Evolutionary conservation across 2,329 filamentous ascomycete genomes (phyloP), one percentile per base, ranked within the genome.

Genomic region (Nemania bipapillata): DNA sequence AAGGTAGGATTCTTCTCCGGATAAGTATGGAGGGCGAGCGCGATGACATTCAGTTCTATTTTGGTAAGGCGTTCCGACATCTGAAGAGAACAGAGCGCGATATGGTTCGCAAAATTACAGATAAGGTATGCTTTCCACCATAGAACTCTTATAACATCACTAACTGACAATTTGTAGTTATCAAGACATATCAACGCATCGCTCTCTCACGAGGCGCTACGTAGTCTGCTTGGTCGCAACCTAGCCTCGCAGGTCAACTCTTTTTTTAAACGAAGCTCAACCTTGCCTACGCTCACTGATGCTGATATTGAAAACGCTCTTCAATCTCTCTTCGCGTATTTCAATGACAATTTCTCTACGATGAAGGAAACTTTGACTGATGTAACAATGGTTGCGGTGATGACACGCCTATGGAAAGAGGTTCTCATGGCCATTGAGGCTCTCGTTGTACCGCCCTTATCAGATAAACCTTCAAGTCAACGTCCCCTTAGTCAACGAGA

Each of bases 11-110:
- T 35, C 82, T 99, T 65, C 87, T 99, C 60, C 89, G 95, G 70
- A 94, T 99, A 60, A 97, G 94, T 78, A 99, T 99, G 96, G 96
- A 99, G 82, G 96, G 96, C 59, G 96, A 99, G 81, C 89, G 96
- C 70, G 96, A 99, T 78, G 96, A 99, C 78, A 99, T 99, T 66
- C 93, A 97, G 76, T 99, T 99, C 80, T 95, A 97, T 77, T 98
- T 98, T 80, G 96, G 94, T 75, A 98, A 97, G 81, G 92, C 96
- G 28, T 99, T 99, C 83, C 89, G 96, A 54, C 93, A 95, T 68
- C 85, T 99, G 74, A 98, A 98, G 85, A 89, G 96, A 73, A 97
- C 95, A 0, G 95, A 99, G 82, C 89, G 95, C 76, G 96, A 99
- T 80, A 99, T 99, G 96, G 97, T 96, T 63, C 89, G 96, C 70